Percentiles rank a stretch among this genome's conserved stretches.
These are phyloP conservation scores for Trichophyton simii DNA, from an alignment of 2,329 filamentous ascomycete genomes.

Conservation along the genomic window DNA sequence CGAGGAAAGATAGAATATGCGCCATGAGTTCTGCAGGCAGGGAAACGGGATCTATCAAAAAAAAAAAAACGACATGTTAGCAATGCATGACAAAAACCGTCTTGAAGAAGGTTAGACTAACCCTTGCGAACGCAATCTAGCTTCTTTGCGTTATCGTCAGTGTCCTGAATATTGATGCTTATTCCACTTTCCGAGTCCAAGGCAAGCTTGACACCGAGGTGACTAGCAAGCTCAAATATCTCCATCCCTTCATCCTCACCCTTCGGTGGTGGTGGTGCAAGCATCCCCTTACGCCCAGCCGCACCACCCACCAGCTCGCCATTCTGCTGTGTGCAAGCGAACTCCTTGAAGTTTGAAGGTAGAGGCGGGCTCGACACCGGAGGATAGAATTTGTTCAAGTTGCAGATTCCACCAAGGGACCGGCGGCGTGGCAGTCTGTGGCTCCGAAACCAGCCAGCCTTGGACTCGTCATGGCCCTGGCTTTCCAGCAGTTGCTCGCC, in stretches of 20 bases:
- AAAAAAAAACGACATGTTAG: slow-evolving; percentile 9
- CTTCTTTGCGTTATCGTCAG: slow-evolving; percentile 23
- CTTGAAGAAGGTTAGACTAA: slow-evolving; percentile 13
- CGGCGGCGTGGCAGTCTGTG: slow-evolving; percentile 25
- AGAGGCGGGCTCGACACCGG: slow-evolving; percentile 16
- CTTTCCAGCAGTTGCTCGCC: neutral
- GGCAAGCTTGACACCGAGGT: slow-evolving; percentile 20
- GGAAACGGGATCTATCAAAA: slow-evolving; percentile 39
- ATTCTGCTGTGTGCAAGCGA: slow-evolving; percentile 30
- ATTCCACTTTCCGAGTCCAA: slow-evolving; percentile 39
- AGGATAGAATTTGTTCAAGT: slow-evolving; percentile 21
- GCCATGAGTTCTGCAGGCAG: slow-evolving; percentile 49
- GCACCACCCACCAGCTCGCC: slow-evolving; percentile 29
- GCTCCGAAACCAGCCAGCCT: slow-evolving; percentile 19
- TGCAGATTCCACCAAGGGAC: slow-evolving; percentile 26
- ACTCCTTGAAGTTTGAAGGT: slow-evolving; percentile 12
- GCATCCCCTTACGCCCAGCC: slow-evolving; percentile 36
- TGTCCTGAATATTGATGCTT: slow-evolving; percentile 33
- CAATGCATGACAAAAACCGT: slow-evolving; percentile 1
- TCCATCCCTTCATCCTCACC: slow-evolving; percentile 15
- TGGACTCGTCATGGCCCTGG: slow-evolving; percentile 14
- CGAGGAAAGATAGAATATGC: slow-evolving; percentile 48
- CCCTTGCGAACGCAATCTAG: slow-evolving; percentile 28
- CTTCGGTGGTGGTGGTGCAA: slow-evolving; percentile 19
- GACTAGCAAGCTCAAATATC: slow-evolving; percentile 13